Evolutionary conservation across 2,329 filamentous ascomycete species (phyloP), one percentile per base, ranked within the genome.

Genomic region (Colletotrichum chrysophilum): DNA sequence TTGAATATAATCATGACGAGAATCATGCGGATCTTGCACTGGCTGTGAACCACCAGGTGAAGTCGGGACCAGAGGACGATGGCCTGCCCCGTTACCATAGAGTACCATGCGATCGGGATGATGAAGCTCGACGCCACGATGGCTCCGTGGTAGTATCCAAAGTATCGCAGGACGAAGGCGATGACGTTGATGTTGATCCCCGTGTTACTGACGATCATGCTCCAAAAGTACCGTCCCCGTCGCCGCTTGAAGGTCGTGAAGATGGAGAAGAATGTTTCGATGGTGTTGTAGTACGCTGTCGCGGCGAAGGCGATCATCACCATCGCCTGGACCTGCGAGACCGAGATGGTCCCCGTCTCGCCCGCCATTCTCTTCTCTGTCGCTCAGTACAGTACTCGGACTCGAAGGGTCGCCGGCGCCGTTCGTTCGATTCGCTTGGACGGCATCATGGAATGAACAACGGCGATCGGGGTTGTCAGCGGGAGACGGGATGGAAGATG

Each of bases 51-150:
- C 13, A 93, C 86, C 2, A 93, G 85, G 79, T 93, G 91, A 1
- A 93, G 86, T 8, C 92, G 87, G 1, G 91, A 93, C 84, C 91
- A 93, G 2, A 93, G 84, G 2, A 93, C 91, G 14, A 93, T 78
- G 0, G 89, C 88, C 80, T 93, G 90, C 1, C 91, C 92, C 2
- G 91, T 91, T 0, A 93, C 88, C 90, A 93, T 92, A 3, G 78
- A 78, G 12, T 81, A 74, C 83, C 83, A 84, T 14, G 74, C 71
- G 8, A 76, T 36, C 12, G 74, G 71, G 28, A 89, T 81, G 6
- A 89, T 77, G 7, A 86, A 85, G 5, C 85, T 83, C 6, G 84
- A 70, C 77, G 80, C 13, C 43, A 76, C 56, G 21, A 78, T 38
- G 9, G 58, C 36, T 30, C 48, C 24, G 32, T 32, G 48, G 32